Evolutionary conservation across 2,329 filamentous ascomycete species (phyloP), one percentile per base, ranked within the genome.

Genomic region (Atkinsonella texensis): DNA sequence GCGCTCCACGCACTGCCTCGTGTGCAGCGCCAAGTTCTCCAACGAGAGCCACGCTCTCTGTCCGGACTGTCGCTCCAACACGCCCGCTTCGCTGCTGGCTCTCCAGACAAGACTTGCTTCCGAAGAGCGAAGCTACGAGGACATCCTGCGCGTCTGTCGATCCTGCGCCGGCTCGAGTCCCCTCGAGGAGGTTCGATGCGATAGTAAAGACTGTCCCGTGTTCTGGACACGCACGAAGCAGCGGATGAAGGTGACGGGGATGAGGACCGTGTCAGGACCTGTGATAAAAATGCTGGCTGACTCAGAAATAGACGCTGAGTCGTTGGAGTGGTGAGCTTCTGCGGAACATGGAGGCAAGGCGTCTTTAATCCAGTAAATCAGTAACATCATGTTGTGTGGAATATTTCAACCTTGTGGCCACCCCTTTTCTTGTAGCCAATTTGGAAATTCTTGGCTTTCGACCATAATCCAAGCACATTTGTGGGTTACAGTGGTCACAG

Each of bases 191-290:
- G 83, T 96, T n/a, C 75, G 69, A 41, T 98, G 93, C 63, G 89
- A 95, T 62, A 95, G 87, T 65, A 81, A 87, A 64, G 91, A 95
- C 68, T 98, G 93, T 63, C 86, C 90, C 0, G 88, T 95, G 0
- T 97, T 95, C 59, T 97, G 95, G 68, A 83, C 83, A 33, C 70
- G 88, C 13, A 76, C 80, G 50, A 85, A 81, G 65, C 81, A 87
- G 62, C 66, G 66, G 20, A 74, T 75, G 10, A 73, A 68, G 58
- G 64, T 74, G 45, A 62, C 65, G 38, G 64, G 64, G 2, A 71
- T 75, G 61, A 70, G 62, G 58, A 58, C 51, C 10, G 49, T 56
- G 11, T 56, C 58, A 17, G 60, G 57, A 17, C 68, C 69, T 2
- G 63, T 64, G 5, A 67, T 71, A 33, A 48, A 58, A 18, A 59